These are phyloP conservation scores for Amylocystis lapponica DNA, from an alignment of 768 basidiomycete species.

Conservation along the genomic window DNA sequence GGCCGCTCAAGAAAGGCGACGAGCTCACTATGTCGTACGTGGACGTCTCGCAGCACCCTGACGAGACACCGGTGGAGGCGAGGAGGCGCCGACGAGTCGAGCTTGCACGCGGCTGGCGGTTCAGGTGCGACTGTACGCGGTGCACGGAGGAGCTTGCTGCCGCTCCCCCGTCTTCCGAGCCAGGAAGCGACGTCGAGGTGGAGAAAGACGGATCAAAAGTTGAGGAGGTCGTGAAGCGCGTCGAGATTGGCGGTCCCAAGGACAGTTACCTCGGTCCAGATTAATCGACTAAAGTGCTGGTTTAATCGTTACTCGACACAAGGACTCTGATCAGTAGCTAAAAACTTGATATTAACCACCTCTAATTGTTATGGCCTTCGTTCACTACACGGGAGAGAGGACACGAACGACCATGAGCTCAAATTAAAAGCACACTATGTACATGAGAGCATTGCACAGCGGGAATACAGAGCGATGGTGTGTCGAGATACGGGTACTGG, in stretches of 20 bases:
- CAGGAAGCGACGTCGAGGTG: slow-evolving; percentile 27
- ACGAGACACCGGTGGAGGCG: slow-evolving; percentile 48
- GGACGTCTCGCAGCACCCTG: slow-evolving; percentile 52
- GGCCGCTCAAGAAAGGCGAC: slow-evolving; percentile 68
- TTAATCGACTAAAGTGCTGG: neutral
- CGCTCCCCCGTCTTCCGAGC: slow-evolving; percentile 17
- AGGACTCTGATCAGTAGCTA: neutral
- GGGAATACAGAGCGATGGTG: slow-evolving; percentile 1
- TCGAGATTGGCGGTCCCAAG: slow-evolving; percentile 10
- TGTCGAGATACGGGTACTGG: neutral
- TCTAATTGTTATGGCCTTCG: neutral
- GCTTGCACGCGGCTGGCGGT: slow-evolving; percentile 77
- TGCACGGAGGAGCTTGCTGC: slow-evolving; percentile 47
- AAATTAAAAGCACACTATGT: slow-evolving; percentile 6
- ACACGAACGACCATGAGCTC: too few species aligned
- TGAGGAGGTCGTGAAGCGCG: slow-evolving; percentile 28
- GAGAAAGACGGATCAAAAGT: slow-evolving; percentile 48
- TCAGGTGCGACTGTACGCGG: slow-evolving; percentile 66
- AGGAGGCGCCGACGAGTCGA: slow-evolving; percentile 64
- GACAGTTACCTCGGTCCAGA: slow-evolving; percentile 4
- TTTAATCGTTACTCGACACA: neutral
- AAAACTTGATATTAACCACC: too few species aligned
- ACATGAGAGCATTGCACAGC: slow-evolving; percentile 7
- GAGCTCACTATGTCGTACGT: slow-evolving; percentile 73
- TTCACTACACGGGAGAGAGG: too few species aligned